These are phyloP conservation scores for Wallacemonas sp. DNA, from an alignment of 208 protist species.

Conservation along the genomic window DNA sequence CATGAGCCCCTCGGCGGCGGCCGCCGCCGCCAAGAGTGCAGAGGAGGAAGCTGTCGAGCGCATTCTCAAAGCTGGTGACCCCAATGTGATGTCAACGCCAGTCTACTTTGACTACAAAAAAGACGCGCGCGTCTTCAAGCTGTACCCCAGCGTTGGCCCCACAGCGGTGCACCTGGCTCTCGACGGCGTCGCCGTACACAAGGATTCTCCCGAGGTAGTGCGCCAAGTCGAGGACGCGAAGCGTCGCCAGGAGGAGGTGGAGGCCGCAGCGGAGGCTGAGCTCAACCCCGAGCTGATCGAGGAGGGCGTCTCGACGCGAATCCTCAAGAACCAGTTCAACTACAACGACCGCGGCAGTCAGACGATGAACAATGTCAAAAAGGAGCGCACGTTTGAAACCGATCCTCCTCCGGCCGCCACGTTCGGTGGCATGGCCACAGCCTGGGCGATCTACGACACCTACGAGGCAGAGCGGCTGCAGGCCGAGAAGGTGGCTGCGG, in stretches of 20 bases:
- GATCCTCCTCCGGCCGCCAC: conserved; percentile 91
- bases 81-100: conserved; percentile 86
- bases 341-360: conserved; percentile 96
- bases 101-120: conserved; percentile 95
- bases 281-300: conserved; percentile 85
- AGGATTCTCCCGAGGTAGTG: conserved; percentile 83
- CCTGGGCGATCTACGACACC: conserved; percentile 96
- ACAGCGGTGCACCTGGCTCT: conserved; percentile 82
- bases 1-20: conserved; percentile 4
- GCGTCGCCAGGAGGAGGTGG: conserved; percentile 69
- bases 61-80: conserved; percentile 94
- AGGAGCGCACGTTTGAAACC: conserved; percentile 84
- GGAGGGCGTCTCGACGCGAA: conserved; percentile 81
- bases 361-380: conserved; percentile 93
- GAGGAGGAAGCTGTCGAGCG: conserved; percentile 89
- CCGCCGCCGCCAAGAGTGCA: conserved; percentile 19
- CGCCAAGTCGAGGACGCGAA: conserved; percentile 87
- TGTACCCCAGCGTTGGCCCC: conserved; percentile 87
- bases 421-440: conserved; percentile 87
- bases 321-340: conserved; percentile 98
- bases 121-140: conserved; percentile 90
- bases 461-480: conserved; percentile 93
- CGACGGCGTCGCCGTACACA: conserved; percentile 83
- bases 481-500: conserved; percentile 69
- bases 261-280: conserved; percentile 74